Percentiles rank a stretch among this genome's conserved stretches.
Evolutionary conservation across 2,329 filamentous ascomycete species (phyloP).

Genomic region (Ustulina deusta): DNA sequence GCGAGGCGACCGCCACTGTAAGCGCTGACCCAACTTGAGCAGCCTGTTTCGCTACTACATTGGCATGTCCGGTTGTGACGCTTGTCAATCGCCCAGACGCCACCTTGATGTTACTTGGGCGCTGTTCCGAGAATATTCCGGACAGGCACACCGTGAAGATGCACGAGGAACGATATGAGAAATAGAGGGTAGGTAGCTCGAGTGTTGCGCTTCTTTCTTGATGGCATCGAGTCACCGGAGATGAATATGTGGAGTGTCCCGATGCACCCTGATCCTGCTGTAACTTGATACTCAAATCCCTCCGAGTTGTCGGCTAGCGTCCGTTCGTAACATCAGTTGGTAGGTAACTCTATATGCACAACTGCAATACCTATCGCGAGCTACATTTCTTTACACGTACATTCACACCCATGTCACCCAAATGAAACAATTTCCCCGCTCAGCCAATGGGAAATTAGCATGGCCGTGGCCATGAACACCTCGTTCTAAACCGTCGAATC

Average conservation of each 20-base stretch:
- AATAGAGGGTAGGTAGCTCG: background rate
- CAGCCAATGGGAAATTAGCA: constrained; percentile 25
- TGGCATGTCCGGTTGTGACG: background rate
- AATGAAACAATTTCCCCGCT: constrained; percentile 16
- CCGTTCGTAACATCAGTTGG: background rate
- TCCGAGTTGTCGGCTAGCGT: background rate
- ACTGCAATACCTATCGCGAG: background rate
- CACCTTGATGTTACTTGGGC: background rate
- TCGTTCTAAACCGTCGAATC: background rate
- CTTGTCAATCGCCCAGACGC: background rate
- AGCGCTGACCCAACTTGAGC: background rate
- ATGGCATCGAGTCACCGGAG: background rate
- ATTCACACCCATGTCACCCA: constrained; percentile 18
- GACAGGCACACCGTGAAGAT: background rate
- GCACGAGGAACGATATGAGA: background rate
- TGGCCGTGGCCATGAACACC: constrained; percentile 14
- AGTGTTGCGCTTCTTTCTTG: background rate
- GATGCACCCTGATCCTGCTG: background rate
- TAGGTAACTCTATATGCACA: background rate
- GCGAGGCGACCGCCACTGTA: background rate
- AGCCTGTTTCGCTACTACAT: background rate
- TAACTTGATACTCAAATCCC: background rate
- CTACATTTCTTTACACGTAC: background rate
- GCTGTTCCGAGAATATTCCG: too few species aligned
- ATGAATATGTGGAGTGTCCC: background rate